A percentile compares a stretch with the other conserved stretches of the same genome.
Evolutionary conservation across 2,329 filamentous ascomycete species (phyloP).

Genomic region (Didymella segeticola): DNA sequence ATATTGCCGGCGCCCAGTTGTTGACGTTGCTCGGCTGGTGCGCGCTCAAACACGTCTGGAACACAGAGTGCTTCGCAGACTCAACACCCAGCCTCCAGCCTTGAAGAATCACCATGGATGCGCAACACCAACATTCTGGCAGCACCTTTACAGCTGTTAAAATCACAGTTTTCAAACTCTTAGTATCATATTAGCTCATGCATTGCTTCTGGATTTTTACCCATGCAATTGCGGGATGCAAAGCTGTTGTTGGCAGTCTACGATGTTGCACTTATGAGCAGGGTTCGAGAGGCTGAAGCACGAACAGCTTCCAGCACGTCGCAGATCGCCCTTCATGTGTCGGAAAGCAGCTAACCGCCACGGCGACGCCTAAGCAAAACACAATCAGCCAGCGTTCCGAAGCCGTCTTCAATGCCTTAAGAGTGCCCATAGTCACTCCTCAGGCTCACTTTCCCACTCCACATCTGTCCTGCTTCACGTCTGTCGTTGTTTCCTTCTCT

Average conservation of each 20-base stretch:
- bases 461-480: slow-evolving; percentile 40
- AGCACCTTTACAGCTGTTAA: background rate
- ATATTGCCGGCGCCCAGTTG: slow-evolving; percentile 21
- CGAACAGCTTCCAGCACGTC: slow-evolving; percentile 46
- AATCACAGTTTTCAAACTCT: too few species aligned
- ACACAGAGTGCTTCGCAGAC: slow-evolving; percentile 43
- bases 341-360: slow-evolving; percentile 42
- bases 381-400: slow-evolving; percentile 32
- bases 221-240: background rate
- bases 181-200: background rate
- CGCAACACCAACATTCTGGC: background rate
- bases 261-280: slow-evolving; percentile 17
- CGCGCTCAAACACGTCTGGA: slow-evolving; percentile 46
- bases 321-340: slow-evolving; percentile 42
- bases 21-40: slow-evolving; percentile 27
- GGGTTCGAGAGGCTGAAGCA: slow-evolving; percentile 46
- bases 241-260: background rate
- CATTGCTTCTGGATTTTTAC: background rate
- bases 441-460: slow-evolving; percentile 41
- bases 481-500: slow-evolving; percentile 35
- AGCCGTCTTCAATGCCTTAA: slow-evolving; percentile 48
- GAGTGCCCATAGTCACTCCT: slow-evolving; percentile 40
- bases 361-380: slow-evolving; percentile 30
- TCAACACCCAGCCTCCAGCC: slow-evolving; percentile 27
- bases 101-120: slow-evolving; percentile 20